Percentiles rank a stretch among this genome's conserved stretches.
Evolutionary conservation across 805 yeast species (phyloP).

Genomic region (Debaryomyces prosopidis): DNA sequence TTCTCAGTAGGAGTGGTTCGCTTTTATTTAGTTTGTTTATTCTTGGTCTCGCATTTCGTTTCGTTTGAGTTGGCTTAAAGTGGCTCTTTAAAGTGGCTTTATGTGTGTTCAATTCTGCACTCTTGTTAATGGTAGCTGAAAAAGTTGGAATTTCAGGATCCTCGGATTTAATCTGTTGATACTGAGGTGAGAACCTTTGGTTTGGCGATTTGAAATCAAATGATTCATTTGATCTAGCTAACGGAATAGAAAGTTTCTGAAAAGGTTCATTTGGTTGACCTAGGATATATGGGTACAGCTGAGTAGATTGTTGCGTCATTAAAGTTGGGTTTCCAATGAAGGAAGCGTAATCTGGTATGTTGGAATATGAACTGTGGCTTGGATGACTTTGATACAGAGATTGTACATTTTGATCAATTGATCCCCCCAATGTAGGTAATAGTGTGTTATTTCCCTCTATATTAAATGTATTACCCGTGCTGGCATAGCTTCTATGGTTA

Average conservation of each 20-base stretch:
- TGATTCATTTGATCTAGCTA: too few relatives aligned
- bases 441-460: too few relatives aligned
- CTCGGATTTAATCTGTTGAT: too few relatives aligned
- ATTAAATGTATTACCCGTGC: too few relatives aligned
- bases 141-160: too few relatives aligned
- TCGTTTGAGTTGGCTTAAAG: slow-evolving; percentile 38
- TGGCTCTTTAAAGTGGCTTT: slow-evolving; percentile 5
- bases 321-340: not conserved
- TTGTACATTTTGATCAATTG: slow-evolving; percentile 6
- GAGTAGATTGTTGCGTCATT: not conserved
- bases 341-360: not conserved
- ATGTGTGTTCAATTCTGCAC: not conserved
- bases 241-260: not conserved
- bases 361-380: slow-evolving; percentile 1
- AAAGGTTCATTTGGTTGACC: not conserved
- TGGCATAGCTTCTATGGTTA: too few relatives aligned
- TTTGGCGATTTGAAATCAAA: too few relatives aligned
- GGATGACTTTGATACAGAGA: slow-evolving; percentile 2
- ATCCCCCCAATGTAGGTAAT: too few relatives aligned
- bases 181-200: too few relatives aligned
- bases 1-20: slow-evolving; percentile 2
- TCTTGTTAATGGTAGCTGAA: too few relatives aligned
- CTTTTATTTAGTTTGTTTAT: slow-evolving; percentile 31
- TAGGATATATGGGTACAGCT: slow-evolving; percentile 1
- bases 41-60: slow-evolving; percentile 36